Conservation (phyloP, 805 yeast species). For the Sporopachydermia lactativora region DNA sequence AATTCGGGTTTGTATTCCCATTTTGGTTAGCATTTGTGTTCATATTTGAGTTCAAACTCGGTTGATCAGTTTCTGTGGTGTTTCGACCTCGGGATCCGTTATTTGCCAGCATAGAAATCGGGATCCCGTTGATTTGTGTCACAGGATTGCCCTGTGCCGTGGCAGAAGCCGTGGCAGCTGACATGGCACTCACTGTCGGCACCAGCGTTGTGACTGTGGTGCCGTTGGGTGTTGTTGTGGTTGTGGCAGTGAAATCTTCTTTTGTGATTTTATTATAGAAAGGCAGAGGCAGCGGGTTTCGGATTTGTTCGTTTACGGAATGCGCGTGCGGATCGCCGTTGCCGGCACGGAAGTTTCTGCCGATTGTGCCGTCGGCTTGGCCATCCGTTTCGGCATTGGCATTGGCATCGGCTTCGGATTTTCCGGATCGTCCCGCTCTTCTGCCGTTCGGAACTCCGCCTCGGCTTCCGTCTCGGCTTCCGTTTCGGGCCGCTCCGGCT, state of each 20-base stretch:
- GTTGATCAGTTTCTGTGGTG: slow-evolving; percentile 5
- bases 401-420: slow-evolving; percentile 6
- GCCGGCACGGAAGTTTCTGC: slow-evolving; percentile 7
- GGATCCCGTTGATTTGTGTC: slow-evolving; percentile 53
- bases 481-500: not conserved
- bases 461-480: slow-evolving; percentile 10
- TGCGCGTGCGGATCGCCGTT: slow-evolving; percentile 9
- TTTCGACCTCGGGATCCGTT: slow-evolving; percentile 47
- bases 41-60: not conserved
- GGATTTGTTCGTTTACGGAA: slow-evolving; percentile 16
- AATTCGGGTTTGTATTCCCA: not conserved
- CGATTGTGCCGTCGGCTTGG: slow-evolving; percentile 7
- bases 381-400: slow-evolving; percentile 7
- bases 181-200: slow-evolving; percentile 70
- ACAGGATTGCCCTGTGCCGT: slow-evolving; percentile 42
- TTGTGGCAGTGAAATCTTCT: slow-evolving; percentile 76
- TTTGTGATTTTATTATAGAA: slow-evolving; percentile 81
- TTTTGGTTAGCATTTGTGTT: slow-evolving; percentile 4
- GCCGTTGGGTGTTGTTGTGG: slow-evolving; percentile 84
- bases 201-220: slow-evolving; percentile 81
- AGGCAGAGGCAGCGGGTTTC: slow-evolving; percentile 59
- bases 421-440: slow-evolving; percentile 8
- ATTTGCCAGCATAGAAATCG: slow-evolving; percentile 59
- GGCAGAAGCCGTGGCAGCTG: slow-evolving; percentile 41
- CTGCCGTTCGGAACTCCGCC: slow-evolving; percentile 18